These are phyloP conservation scores for Berberis thunbergii DNA, from an alignment of 164 flowering plant genomes.

Conservation along the genomic window DNA sequence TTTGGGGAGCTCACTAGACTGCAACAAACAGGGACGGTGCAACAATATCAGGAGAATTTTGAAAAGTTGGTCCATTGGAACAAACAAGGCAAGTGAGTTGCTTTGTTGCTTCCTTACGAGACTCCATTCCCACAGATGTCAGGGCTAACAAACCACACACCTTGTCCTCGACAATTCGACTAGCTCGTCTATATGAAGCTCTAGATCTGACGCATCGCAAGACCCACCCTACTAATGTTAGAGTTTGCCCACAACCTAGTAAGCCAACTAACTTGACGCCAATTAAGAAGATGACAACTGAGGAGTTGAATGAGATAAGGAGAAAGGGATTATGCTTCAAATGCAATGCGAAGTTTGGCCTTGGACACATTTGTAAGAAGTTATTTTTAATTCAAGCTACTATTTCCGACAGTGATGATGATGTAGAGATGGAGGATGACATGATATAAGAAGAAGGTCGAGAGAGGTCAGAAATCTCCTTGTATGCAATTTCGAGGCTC, in stretches of 20 bases:
- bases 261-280: neutral
- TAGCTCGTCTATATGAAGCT: slow-evolving; percentile 3
- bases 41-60: neutral
- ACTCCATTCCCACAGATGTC: neutral
- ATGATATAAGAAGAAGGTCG: too few relatives aligned
- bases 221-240: neutral
- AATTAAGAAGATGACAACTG: neutral
- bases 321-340: slow-evolving; percentile 2
- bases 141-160: neutral
- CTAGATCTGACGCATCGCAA: neutral
- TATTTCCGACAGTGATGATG: neutral
- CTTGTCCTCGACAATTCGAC: neutral
- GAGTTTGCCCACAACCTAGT: neutral
- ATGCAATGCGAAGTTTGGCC: slow-evolving; percentile 2
- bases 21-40: too few relatives aligned
- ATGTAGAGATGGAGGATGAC: neutral
- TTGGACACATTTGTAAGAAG: slow-evolving; percentile 3
- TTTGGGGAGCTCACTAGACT: neutral
- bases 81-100: neutral
- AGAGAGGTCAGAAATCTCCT: neutral
- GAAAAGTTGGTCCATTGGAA: too few relatives aligned
- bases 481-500: slow-evolving; percentile 3
- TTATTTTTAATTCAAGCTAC: slow-evolving; percentile 1
- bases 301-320: neutral
- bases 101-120: neutral